Conservation (phyloP, 768 basidiomycete species). For the Pleurotus djamor region DNA sequence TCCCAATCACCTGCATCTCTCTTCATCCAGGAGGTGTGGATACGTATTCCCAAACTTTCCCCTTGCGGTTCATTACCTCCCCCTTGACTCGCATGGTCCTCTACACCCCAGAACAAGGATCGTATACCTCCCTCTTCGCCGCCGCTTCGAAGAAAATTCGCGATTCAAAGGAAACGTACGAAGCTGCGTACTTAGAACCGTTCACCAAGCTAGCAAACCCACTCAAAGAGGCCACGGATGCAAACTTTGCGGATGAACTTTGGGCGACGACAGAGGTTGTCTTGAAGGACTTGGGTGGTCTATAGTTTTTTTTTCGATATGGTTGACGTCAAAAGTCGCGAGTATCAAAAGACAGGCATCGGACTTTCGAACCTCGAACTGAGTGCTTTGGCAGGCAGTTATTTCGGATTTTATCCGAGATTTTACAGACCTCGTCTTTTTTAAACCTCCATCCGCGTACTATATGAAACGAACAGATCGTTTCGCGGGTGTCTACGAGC, state of each 20-base stretch:
- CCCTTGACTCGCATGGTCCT: slow-evolving; percentile 12
- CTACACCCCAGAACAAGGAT: slow-evolving; percentile 23
- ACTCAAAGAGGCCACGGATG: slow-evolving; percentile 22
- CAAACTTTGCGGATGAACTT: slow-evolving; percentile 33
- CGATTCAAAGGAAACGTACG: slow-evolving; percentile 26
- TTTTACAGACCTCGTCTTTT: no score
- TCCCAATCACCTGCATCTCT: slow-evolving; percentile 33
- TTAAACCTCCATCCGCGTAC: no score
- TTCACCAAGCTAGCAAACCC: slow-evolving; percentile 23
- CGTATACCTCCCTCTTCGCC: slow-evolving; percentile 34
- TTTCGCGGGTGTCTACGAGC: no score
- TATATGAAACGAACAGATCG: no score
- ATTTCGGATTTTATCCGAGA: no score
- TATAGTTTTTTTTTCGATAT: no score
- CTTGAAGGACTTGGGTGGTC: not conserved
- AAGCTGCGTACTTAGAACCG: slow-evolving; percentile 34
- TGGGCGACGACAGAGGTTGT: slow-evolving; percentile 23
- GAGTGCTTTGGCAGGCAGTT: no score
- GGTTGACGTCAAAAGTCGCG: no score
- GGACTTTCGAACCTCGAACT: no score
- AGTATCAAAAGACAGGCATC: no score
- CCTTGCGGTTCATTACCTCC: slow-evolving; percentile 12
- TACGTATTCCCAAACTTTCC: slow-evolving; percentile 19
- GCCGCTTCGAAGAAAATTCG: slow-evolving; percentile 32
- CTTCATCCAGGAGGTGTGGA: slow-evolving; percentile 40